Evolutionary conservation across 2,329 filamentous ascomycete species (phyloP), one percentile per base, ranked within the genome.

Genomic region (Colletotrichum cuscutae): DNA sequence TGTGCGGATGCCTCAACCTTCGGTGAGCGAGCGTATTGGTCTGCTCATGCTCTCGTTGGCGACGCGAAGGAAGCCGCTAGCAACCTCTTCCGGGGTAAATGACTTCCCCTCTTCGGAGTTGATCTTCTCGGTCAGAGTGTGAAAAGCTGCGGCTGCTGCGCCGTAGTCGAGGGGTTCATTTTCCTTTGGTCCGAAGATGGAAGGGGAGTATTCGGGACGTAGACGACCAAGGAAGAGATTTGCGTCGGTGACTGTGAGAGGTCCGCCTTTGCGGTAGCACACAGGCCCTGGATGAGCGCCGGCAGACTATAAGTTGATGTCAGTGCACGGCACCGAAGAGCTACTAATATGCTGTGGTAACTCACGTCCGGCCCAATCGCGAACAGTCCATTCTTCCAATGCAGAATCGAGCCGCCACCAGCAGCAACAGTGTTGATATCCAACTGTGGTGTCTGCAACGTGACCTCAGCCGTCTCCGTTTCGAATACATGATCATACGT

Each of bases 21-120:
- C 95, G 0, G 95, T 98, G 76, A 98, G 89, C 53, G 94, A 95
- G 42, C 95, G 89, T 75, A 98, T 98, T 0, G 95, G 95, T 54
- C 95, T 87, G 2, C 93, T 95, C 95, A 97, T 97, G 15, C 94
- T 92, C 83, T 97, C 94, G 78, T 97, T 97, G 5, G 95, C 95
- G 61, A 97, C 94, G n/a, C 94, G 94, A 80, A 97, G 87, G 80
- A 97, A 97, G 0, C 95, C 95, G 77, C 94, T 94, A 0, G 95
- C 95, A 3, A 98, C 93, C 79, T 97, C 94, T 78, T 98, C 95
- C 1, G 92, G 84, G 2, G 88, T 92, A 88, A 97, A 93, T 2
- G 85, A 87, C 77, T 90, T 90, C 8, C 90, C 89, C 1, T 92
- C 88, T 79, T 97, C 94, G 35, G 86, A 84, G 77, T 97, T 97